Conservation (phyloP, 768 basidiomycete species). For the Amylocystis lapponica region DNA sequence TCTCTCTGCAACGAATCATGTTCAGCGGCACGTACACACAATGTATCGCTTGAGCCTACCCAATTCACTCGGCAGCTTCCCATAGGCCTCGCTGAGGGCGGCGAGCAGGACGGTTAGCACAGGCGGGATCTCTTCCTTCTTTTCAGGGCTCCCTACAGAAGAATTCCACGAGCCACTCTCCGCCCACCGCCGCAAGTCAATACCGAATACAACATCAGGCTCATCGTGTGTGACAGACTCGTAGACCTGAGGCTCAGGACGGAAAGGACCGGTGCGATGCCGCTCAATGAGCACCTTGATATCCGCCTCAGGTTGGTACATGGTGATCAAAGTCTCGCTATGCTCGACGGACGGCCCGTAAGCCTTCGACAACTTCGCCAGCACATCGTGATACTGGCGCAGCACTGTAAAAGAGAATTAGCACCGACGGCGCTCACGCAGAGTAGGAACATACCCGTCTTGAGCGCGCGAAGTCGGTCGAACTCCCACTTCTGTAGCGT, state of each 20-base stretch:
- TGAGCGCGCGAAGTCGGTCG: slow-evolving; percentile 77
- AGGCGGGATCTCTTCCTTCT: slow-evolving; percentile 60
- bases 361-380: slow-evolving; percentile 65
- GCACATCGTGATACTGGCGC: slow-evolving; percentile 80
- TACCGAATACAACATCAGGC: slow-evolving; percentile 84
- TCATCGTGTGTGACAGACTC: slow-evolving; percentile 81
- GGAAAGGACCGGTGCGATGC: slow-evolving; percentile 90
- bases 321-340: slow-evolving; percentile 69
- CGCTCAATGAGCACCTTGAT: slow-evolving; percentile 84
- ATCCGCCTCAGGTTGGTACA: slow-evolving; percentile 87
- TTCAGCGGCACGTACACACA: background rate
- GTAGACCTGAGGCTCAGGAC: slow-evolving; percentile 79
- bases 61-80: slow-evolving; percentile 50
- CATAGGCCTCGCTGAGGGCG: slow-evolving; percentile 60
- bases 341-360: slow-evolving; percentile 61
- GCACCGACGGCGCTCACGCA: too few species aligned
- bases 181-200: slow-evolving; percentile 88
- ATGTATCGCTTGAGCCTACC: slow-evolving; percentile 45
- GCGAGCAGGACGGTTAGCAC: slow-evolving; percentile 64
- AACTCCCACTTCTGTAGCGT: slow-evolving; percentile 79
- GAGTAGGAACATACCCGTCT: slow-evolving; percentile 51
- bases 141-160: slow-evolving; percentile 41
- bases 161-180: slow-evolving; percentile 63
- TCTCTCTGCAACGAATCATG: slow-evolving; percentile 46
- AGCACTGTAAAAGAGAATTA: slow-evolving; percentile 43